phyloP scores from a whole-genome alignment of 257 asterid genomes.

The Verbena officinalis region DNA sequence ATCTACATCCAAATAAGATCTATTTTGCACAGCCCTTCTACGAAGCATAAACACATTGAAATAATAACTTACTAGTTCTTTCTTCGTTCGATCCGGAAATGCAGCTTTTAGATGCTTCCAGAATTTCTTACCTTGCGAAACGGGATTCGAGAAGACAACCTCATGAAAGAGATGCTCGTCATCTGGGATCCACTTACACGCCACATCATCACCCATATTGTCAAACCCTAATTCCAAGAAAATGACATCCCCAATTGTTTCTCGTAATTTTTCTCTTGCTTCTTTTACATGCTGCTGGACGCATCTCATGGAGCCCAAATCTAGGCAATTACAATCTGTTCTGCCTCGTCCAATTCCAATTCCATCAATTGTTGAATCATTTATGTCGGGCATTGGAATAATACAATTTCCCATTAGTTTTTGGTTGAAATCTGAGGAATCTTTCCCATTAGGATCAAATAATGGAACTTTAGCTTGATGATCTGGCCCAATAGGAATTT shows the following conservation, averaged over 20 bases:
- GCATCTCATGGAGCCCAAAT: conserved; percentile 78
- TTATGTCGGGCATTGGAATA: conserved; percentile 45
- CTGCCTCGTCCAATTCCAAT: conserved; percentile 52
- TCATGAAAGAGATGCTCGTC: conserved; percentile 70
- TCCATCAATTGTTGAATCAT: conserved; percentile 33
- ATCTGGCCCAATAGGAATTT: conserved; percentile 67
- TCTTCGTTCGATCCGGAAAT: conserved; percentile 59
- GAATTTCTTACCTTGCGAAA: conserved; percentile 54
- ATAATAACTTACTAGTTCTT: conserved; percentile 78
- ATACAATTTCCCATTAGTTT: conserved; percentile 48
- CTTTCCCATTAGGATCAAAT: conserved; percentile 46
- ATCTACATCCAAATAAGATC: conserved; percentile 70
- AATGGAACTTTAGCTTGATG: conserved; percentile 70
- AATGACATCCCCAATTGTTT: conserved; percentile 44
- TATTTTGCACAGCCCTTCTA: conserved; percentile 72
- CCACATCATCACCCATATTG: conserved; percentile 78
- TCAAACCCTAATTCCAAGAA: conserved; percentile 62
- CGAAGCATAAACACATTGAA: conserved; percentile 78
- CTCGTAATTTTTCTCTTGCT: conserved; percentile 59
- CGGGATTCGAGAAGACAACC: conserved; percentile 64
- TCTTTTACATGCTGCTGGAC: conserved; percentile 68
- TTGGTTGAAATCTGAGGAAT: conserved; percentile 20
- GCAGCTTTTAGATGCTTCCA: conserved; percentile 67
- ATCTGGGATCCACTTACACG: conserved; percentile 66
- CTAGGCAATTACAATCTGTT: conserved; percentile 58